phyloP scores from a whole-genome alignment of 2,329 filamentous ascomycete genomes.

The Pseudohalonectria lignicola region DNA sequence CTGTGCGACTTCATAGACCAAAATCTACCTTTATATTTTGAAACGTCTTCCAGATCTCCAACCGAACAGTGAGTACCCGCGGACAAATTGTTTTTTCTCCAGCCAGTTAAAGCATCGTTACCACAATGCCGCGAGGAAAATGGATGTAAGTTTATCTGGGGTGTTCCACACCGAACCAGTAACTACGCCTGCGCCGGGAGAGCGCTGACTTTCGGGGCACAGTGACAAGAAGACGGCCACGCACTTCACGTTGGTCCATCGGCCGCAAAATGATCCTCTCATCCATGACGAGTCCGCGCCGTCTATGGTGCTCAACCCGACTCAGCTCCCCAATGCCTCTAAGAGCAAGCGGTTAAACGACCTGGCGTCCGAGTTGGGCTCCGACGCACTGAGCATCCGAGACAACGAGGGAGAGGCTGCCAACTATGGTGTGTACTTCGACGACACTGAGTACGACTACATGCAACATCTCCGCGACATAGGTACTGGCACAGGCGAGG shows the following conservation, averaged over 20 bases:
- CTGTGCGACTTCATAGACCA: too few species aligned
- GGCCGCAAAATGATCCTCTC: conserved; percentile 91
- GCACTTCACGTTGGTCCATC: conserved; percentile 89
- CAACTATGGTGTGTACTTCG: conserved; percentile 85
- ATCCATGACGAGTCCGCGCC: conserved; percentile 87
- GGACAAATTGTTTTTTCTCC: too few species aligned
- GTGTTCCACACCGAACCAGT: neutral
- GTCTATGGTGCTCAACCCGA: conserved; percentile 79
- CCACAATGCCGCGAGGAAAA: conserved; percentile 63
- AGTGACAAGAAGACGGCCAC: conserved; percentile 82
- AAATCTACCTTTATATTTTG: too few species aligned
- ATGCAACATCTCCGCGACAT: conserved; percentile 97
- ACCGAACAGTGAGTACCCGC: too few species aligned
- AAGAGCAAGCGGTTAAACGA: conserved; percentile 62
- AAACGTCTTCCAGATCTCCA: too few species aligned
- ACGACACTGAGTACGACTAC: conserved; percentile 95
- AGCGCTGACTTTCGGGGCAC: neutral
- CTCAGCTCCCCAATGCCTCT: conserved; percentile 32
- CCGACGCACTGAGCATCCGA: conserved; percentile 54
- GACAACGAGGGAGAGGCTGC: conserved; percentile 94
- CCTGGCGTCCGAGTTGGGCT: conserved; percentile 64
- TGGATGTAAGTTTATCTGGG: conserved; percentile 45
- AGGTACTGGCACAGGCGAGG: conserved; percentile 60
- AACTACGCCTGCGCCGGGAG: neutral
- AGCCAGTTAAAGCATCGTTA: too few species aligned